phyloP scores from a whole-genome alignment of 148 eudicot species.

The Spergularia marina region DNA sequence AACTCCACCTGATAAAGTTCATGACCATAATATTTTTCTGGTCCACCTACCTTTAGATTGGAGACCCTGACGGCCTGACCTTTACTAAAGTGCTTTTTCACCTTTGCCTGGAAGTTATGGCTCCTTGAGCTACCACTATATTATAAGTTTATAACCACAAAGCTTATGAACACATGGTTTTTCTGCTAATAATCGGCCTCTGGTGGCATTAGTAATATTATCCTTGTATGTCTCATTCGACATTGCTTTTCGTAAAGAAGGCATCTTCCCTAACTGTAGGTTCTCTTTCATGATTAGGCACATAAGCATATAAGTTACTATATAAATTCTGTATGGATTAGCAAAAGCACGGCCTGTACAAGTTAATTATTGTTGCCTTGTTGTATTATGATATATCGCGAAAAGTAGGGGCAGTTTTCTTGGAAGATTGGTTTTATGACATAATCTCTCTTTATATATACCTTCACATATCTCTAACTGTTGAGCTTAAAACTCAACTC shows the following conservation, averaged over 20 bases:
- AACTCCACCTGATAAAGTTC: neutral
- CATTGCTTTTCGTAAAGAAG: conserved; percentile 12
- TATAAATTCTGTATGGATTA: neutral
- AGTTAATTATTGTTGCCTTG: neutral
- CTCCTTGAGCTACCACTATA: neutral
- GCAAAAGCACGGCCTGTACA: neutral
- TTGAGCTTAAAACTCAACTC: neutral
- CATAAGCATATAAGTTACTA: neutral
- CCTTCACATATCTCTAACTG: neutral
- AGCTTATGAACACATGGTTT: conserved; percentile 3
- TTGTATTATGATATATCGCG: neutral
- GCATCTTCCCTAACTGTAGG: neutral
- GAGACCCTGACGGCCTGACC: conserved; percentile 21
- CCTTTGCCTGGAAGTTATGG: conserved; percentile 2
- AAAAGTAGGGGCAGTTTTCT: neutral
- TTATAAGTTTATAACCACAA: neutral
- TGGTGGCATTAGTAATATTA: neutral
- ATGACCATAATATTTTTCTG: conserved; percentile 13
- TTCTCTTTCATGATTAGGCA: conserved; percentile 7
- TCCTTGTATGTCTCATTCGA: neutral
- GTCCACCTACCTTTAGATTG: conserved; percentile 14
- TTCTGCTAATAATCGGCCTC: neutral
- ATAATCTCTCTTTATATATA: neutral
- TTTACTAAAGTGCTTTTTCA: conserved; percentile 6
- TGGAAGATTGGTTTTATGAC: neutral